Evolutionary conservation across 1,139 yeast genomes (phyloP), one percentile per base, ranked within the genome.

Genomic region (Yamadazyma taylorii): DNA sequence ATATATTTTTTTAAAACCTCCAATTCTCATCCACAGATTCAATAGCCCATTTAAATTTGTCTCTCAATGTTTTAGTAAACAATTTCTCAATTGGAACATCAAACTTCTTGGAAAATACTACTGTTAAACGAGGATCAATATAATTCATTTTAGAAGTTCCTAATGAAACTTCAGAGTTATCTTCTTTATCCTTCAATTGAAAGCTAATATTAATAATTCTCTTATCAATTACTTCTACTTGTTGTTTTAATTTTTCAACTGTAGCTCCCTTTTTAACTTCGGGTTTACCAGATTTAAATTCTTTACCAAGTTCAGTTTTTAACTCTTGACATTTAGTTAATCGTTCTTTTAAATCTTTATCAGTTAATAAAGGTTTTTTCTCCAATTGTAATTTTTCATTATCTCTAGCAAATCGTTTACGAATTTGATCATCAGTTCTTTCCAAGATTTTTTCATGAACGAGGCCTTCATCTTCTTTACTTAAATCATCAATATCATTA

Each of bases 1-100:
- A 19, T 6, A 14, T 27, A 5, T 27, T 15, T 5, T 3, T 14
- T 31, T 59, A 88, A 55, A 89, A 89, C 49, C 79, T 73, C 98
- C 98, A 90, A 53, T 87, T 68, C 48, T 79, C 88, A 56, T 85
- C 97, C 4, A 82, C 90, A 35, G 92, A 81, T 58, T 90, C 95
- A 39, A 90, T 84, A 17, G 98, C 97, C 98, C 98, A 90, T 37
- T 79, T 82, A 63, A 90, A 90, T 67, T 90, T 90, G 32, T 90
- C 97, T 46, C 97, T 72, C 47, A 90, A 69, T 0, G 97, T 85
- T 63, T 88, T 89, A 17, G 97, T 85, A 52, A 92, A 89, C 37
- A 92, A 73, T 62, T 87, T 89, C 60, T 90, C 97, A 42, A 92
- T 84, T 10, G 97, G 97, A 17, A 92, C 97, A 40, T 79, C 73